Percentiles rank a stretch among this genome's conserved stretches.
Evolutionary conservation across 2,329 filamentous ascomycete genomes (phyloP).

Genomic region (Escovopsis sp.): DNA sequence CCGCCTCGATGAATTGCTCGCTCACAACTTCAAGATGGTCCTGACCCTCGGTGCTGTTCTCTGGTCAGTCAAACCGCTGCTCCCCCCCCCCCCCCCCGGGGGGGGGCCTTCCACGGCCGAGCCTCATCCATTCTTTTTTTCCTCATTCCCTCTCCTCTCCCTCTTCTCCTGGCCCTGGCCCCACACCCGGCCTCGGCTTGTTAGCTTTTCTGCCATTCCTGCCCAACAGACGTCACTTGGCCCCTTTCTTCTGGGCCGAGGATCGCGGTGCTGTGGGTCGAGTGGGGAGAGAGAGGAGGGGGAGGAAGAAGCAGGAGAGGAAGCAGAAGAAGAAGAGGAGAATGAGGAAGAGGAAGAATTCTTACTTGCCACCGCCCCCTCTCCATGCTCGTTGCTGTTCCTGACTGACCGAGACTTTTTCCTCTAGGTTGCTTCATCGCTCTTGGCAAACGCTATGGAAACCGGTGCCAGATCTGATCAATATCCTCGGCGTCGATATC

Average conservation of each 20-base stretch:
- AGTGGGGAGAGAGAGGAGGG: no score
- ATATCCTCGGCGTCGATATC: conserved; percentile 85
- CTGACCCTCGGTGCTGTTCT: conserved; percentile 36
- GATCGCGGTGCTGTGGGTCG: no score
- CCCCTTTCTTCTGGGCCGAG: no score
- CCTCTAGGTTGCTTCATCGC: conserved; percentile 61
- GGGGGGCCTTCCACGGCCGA: not conserved
- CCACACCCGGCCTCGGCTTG: no score
- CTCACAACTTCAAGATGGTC: conserved; percentile 39
- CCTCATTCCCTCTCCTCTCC: not conserved
- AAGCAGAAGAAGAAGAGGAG: no score
- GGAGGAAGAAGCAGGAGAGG: no score
- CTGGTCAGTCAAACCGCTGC: conserved; percentile 24
- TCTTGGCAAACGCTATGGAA: conserved; percentile 82
- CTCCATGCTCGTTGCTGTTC: not conserved
- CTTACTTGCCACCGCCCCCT: not conserved
- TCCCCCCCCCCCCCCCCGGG: conserved; percentile 1
- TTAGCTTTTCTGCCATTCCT: no score
- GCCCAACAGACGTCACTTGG: no score
- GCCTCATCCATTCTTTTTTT: not conserved
- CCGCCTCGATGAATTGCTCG: conserved; percentile 31
- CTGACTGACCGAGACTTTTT: conserved; percentile 3
- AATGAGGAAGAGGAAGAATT: not conserved
- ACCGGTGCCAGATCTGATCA: conserved; percentile 79
- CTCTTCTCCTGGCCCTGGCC: no score